These are phyloP conservation scores for Lipomyces japonicus DNA, from an alignment of 805 yeast genomes.

Conservation along the genomic window DNA sequence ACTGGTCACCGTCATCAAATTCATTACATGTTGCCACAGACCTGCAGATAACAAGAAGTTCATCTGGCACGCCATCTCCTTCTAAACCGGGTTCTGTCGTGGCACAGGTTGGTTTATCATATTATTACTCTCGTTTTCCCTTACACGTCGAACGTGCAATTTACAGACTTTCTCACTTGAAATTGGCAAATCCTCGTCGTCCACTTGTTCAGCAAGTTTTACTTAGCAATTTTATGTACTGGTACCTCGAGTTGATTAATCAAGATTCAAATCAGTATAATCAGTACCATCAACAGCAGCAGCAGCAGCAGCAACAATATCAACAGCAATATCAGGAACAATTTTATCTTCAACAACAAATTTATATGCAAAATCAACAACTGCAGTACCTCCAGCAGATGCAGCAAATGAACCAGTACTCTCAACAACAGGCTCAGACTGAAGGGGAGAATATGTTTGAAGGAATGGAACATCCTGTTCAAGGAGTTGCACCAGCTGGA, in stretches of 20 bases:
- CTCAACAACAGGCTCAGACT: neutral
- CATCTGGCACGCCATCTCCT: constrained; percentile 9
- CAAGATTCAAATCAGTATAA: constrained; percentile 45
- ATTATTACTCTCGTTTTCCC: constrained; percentile 58
- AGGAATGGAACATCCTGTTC: neutral
- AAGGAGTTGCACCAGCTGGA: too few species aligned
- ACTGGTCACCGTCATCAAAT: constrained; percentile 14
- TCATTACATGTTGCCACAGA: constrained; percentile 11
- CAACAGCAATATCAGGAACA: constrained; percentile 13
- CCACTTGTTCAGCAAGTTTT: constrained; percentile 89
- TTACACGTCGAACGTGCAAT: constrained; percentile 95
- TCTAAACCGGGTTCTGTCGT: neutral
- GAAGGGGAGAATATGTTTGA: constrained; percentile 4
- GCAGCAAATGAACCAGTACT: neutral
- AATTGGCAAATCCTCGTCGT: constrained; percentile 89
- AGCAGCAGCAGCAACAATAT: constrained; percentile 17
- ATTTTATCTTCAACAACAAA: constrained; percentile 4
- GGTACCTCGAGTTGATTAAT: constrained; percentile 89
- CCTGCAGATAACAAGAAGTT: constrained; percentile 4
- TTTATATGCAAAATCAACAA: constrained; percentile 2
- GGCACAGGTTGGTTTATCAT: constrained; percentile 3
- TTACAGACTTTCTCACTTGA: constrained; percentile 85
- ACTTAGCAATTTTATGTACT: constrained; percentile 94
- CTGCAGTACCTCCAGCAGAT: neutral
- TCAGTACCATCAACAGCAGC: constrained; percentile 17